phyloP scores from a whole-genome alignment of 169 alveolate genomes.

The Plasmodium blacklocki region DNA sequence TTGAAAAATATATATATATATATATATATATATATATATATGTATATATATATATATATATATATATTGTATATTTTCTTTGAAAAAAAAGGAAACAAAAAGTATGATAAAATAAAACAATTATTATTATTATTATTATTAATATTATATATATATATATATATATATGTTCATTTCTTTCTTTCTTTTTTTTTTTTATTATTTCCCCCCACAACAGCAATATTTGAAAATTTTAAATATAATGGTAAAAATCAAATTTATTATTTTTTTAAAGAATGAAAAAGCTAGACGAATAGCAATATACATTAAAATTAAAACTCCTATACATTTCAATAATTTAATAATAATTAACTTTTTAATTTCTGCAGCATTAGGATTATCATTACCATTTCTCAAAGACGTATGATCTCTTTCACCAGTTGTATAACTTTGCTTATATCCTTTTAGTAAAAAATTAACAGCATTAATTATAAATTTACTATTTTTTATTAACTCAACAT shows the following conservation, averaged over 20 bases:
- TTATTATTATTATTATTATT: neutral
- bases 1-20: neutral
- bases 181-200: neutral
- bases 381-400: slow-evolving; percentile 13
- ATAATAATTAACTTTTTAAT: slow-evolving; percentile 44
- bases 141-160: too few relatives aligned
- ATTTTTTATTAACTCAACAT: slow-evolving; percentile 21
- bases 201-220: slow-evolving; percentile 72
- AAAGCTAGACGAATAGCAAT: slow-evolving; percentile 14
- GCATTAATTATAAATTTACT: slow-evolving; percentile 53
- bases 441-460: slow-evolving; percentile 17
- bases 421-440: slow-evolving; percentile 6
- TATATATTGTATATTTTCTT: neutral
- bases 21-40: neutral
- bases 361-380: slow-evolving; percentile 14
- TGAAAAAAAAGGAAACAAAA: neutral
- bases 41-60: neutral
- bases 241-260: slow-evolving; percentile 22
- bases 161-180: too few relatives aligned
- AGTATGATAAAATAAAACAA: slow-evolving; percentile 6
- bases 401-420: neutral
- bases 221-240: slow-evolving; percentile 42
- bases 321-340: slow-evolving; percentile 29
- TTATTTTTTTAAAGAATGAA: slow-evolving; percentile 28
- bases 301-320: slow-evolving; percentile 19